A percentile compares a stretch with the other conserved stretches of the same genome.
Evolutionary conservation across 352 stramenopile genomes (phyloP).

Genomic region (Elongisporangium anandrum): DNA sequence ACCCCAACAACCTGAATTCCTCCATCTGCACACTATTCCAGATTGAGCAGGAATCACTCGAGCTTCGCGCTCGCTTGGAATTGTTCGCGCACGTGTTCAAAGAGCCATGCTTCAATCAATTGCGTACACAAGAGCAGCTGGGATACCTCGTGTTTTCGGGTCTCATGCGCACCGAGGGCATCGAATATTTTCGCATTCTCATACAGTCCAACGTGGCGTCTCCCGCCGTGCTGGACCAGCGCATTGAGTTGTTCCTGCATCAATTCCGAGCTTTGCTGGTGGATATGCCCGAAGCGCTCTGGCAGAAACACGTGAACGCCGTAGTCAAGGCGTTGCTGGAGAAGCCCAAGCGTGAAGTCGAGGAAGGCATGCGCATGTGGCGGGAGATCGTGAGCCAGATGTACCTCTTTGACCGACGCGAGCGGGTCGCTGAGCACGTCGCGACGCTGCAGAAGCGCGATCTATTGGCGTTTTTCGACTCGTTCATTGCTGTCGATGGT

Average conservation of each 20-base stretch:
- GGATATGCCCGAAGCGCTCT: conserved; percentile 23
- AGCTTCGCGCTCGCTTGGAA: conserved; percentile 43
- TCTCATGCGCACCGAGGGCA: conserved; percentile 32
- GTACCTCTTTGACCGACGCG: conserved; percentile 62
- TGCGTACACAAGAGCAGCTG: conserved; percentile 92
- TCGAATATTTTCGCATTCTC: conserved; percentile 75
- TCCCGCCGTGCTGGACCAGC: conserved; percentile 53
- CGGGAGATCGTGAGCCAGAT: conserved; percentile 57
- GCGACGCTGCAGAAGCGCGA: conserved; percentile 37
- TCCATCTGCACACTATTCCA: conserved; percentile 74
- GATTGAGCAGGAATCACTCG: conserved; percentile 43
- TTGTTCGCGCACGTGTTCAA: conserved; percentile 88
- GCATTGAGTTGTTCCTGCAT: conserved; percentile 68
- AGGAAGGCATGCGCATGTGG: conserved; percentile 64
- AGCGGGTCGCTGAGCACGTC: conserved; percentile 48
- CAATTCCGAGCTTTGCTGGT: conserved; percentile 36
- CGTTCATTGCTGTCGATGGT: conserved; percentile 29
- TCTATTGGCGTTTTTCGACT: conserved; percentile 61
- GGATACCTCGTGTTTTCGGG: conserved; percentile 86
- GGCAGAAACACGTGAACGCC: conserved; percentile 54
- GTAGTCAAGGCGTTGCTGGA: conserved; percentile 55
- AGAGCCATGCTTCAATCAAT: conserved; percentile 89
- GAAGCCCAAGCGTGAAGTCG: conserved; percentile 65
- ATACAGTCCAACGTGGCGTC: conserved; percentile 76
- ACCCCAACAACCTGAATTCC: conserved; percentile 72